phyloP scores from a whole-genome alignment of 2,329 filamentous ascomycete species.

The Neofusicoccum parvum region DNA sequence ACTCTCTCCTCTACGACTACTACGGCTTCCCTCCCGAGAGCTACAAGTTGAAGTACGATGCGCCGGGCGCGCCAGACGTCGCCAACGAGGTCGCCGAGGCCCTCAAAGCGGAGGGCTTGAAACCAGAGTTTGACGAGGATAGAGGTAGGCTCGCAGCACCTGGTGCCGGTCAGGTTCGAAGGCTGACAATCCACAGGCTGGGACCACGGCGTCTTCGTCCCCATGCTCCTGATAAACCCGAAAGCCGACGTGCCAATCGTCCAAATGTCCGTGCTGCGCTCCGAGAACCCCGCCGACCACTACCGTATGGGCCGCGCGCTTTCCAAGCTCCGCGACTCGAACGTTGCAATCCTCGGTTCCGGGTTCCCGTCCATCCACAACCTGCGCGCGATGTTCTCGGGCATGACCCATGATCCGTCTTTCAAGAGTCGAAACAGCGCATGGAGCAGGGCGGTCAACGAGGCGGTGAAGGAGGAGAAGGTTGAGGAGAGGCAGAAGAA shows the following conservation, averaged over 20 bases:
- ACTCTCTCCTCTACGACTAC: slow-evolving; percentile 60
- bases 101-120: slow-evolving; percentile 51
- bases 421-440: slow-evolving; percentile 37
- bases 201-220: slow-evolving; percentile 65
- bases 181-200: slow-evolving; percentile 42
- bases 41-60: slow-evolving; percentile 60
- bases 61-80: slow-evolving; percentile 57
- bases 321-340: slow-evolving; percentile 50
- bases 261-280: slow-evolving; percentile 58
- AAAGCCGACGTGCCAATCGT: slow-evolving; percentile 57
- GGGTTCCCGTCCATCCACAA: slow-evolving; percentile 64
- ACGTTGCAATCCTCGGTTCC: slow-evolving; percentile 62
- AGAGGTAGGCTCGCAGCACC: slow-evolving; percentile 31
- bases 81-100: slow-evolving; percentile 53
- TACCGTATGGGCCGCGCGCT: slow-evolving; percentile 58
- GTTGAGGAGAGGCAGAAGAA: slow-evolving; percentile 41
- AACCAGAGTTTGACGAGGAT: slow-evolving; percentile 33
- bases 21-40: slow-evolving; percentile 59
- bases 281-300: slow-evolving; percentile 54
- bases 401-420: slow-evolving; percentile 27
- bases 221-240: slow-evolving; percentile 58
- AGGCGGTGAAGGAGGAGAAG: slow-evolving; percentile 42
- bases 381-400: slow-evolving; percentile 49
- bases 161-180: background rate
- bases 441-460: slow-evolving; percentile 54